Percentiles rank a stretch among this genome's conserved stretches.
Evolutionary conservation across 805 yeast species (phyloP).

Genomic region (Kluyveromyces dobzhanskii): DNA sequence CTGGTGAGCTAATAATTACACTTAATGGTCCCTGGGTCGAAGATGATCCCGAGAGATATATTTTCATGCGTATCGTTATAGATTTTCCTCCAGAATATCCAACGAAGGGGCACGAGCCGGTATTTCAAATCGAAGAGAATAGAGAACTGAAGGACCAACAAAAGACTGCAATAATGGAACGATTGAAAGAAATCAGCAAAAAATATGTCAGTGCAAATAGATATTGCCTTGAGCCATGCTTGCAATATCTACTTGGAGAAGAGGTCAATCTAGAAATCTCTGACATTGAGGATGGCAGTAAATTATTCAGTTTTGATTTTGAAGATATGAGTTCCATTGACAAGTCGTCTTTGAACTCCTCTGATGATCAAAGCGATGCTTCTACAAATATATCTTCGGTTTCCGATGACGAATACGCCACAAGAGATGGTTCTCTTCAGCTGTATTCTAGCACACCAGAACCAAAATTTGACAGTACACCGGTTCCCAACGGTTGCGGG

Average conservation of each 20-base stretch:
- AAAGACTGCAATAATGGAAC: conserved; percentile 41
- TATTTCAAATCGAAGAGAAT: conserved; percentile 68
- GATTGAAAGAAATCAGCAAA: conserved; percentile 46
- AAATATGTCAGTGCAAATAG: conserved; percentile 47
- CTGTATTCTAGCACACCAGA: conserved; percentile 10
- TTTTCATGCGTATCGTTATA: conserved; percentile 65
- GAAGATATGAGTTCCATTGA: conserved; percentile 29
- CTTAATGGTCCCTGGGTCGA: conserved; percentile 70
- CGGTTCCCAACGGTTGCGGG: conserved; percentile 90
- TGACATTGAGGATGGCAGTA: conserved; percentile 30
- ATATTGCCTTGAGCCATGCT: conserved; percentile 73
- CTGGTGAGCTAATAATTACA: conserved; percentile 72
- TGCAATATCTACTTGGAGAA: conserved; percentile 77
- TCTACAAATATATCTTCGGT: conserved; percentile 31
- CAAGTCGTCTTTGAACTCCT: conserved; percentile 26
- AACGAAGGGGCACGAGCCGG: conserved; percentile 37
- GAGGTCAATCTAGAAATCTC: conserved; percentile 39
- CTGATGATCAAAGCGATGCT: conserved; percentile 31
- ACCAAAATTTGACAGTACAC: conserved; percentile 61
- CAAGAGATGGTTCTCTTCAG: conserved; percentile 8
- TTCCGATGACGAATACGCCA: conserved; percentile 31
- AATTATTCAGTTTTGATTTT: conserved; percentile 25
- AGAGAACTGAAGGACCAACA: conserved; percentile 50
- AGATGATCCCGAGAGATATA: conserved; percentile 31
- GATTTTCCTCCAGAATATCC: conserved; percentile 73